Conservation (phyloP, 805 yeast species). For the Hanseniaspora jakobsenii region DNA sequence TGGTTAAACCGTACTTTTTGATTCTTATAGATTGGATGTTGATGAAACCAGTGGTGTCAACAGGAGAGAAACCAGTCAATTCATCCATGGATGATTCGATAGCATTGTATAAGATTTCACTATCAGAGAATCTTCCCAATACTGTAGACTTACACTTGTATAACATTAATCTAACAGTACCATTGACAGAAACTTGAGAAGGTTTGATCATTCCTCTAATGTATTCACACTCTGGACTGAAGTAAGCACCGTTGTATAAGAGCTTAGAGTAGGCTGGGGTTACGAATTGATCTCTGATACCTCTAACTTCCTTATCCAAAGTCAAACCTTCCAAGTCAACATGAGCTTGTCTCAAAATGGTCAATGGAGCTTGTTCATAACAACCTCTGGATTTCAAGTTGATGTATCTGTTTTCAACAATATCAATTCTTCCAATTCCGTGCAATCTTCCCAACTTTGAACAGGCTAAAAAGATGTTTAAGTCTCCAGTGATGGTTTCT, state of each 20-base stretch:
- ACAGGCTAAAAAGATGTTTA: conserved; percentile 83
- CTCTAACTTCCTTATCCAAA: conserved; percentile 93
- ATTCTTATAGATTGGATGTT: conserved; percentile 97
- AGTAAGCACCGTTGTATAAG: conserved; percentile 94
- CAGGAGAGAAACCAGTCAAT: conserved; percentile 93
- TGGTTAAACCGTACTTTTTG: conserved; percentile 94
- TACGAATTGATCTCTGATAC: conserved; percentile 90
- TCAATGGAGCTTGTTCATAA: conserved; percentile 98
- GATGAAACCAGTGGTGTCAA: conserved; percentile 93
- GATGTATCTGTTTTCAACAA: conserved; percentile 96
- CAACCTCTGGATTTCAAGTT: conserved; percentile 99
- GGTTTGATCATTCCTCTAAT: conserved; percentile 88
- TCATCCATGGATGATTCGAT: conserved; percentile 99
- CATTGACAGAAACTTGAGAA: conserved; percentile 90
- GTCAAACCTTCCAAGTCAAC: conserved; percentile 95
- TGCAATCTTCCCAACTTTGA: conserved; percentile 95
- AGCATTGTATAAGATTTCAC: conserved; percentile 94
- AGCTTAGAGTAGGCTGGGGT: conserved; percentile 82
- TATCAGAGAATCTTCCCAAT: conserved; percentile 87
- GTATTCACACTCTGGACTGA: conserved; percentile 96
- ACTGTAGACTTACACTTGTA: conserved; percentile 81
- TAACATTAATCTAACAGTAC: conserved; percentile 83
- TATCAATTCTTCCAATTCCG: conserved; percentile 98
- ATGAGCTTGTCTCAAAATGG: conserved; percentile 85
- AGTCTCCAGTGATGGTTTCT: conserved; percentile 64